These are phyloP conservation scores for Beauveria sp. DNA, from an alignment of 2,329 filamentous ascomycete genomes.

Conservation along the genomic window DNA sequence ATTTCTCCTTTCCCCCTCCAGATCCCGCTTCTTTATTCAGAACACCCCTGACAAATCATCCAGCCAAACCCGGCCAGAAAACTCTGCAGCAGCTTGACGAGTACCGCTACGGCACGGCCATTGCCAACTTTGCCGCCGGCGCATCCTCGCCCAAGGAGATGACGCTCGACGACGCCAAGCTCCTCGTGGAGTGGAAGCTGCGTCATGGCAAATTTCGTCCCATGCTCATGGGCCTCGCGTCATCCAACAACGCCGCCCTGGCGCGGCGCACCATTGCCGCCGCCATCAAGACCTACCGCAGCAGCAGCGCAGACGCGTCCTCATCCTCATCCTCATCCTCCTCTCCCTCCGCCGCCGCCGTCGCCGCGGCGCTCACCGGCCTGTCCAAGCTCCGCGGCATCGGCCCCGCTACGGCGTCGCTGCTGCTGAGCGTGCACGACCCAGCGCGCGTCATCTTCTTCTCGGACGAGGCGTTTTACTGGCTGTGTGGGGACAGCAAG, in stretches of 20 bases:
- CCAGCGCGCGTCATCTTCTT: conserved; percentile 61
- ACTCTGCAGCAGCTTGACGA: conserved; percentile 51
- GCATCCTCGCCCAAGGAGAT: conserved; percentile 32
- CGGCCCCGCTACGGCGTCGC: conserved; percentile 70
- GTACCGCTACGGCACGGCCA: conserved; percentile 50
- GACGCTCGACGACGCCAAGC: conserved; percentile 49
- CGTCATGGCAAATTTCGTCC: conserved; percentile 57
- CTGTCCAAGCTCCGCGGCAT: conserved; percentile 62
- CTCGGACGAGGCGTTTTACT: conserved; percentile 71
- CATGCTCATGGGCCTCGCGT: conserved; percentile 51
- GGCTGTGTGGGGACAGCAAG: conserved; percentile 50
- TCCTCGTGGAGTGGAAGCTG: conserved; percentile 65
- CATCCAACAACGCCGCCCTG: conserved; percentile 47
- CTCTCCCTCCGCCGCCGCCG: conserved; percentile 19
- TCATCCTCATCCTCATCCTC: not conserved
- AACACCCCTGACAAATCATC: not conserved
- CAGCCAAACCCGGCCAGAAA: conserved; percentile 42
- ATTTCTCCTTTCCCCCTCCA: not conserved
- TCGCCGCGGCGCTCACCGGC: conserved; percentile 40
- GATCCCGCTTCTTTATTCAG: too few relatives aligned
- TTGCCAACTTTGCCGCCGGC: conserved; percentile 32
- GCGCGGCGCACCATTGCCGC: conserved; percentile 42
- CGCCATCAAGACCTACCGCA: conserved; percentile 41
- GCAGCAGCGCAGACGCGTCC: conserved; percentile 13
- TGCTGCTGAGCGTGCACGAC: conserved; percentile 60